Evolutionary conservation across 345 rosid species (phyloP), one percentile per base, ranked within the genome.

Genomic region (Gossypium arboreum): DNA sequence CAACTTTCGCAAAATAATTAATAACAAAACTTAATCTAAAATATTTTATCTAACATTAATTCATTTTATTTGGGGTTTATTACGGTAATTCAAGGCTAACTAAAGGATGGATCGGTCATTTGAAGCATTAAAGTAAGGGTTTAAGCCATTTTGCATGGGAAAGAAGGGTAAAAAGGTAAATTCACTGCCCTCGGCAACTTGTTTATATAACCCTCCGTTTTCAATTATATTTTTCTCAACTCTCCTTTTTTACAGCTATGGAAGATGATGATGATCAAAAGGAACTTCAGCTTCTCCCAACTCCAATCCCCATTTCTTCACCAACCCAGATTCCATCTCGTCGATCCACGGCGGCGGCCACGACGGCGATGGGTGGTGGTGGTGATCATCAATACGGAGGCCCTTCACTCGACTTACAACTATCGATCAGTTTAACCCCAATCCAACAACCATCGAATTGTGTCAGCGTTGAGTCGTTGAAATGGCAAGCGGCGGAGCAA

Each of bases 401-500:
- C 72, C 90, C 97, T 29, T 86, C 95, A 39, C 84, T 93, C 0
- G 99, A 95, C 92, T 78, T 93, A 52, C 94, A 95, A 61, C 86
- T 95, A 41, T 93, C 99, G 10, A 95, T 95, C 77, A 95, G 91
- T 55, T 83, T 94, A 2, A 81, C 83, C 79, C 87, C 97, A 13
- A 82, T 89, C 75, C 82, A 81, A 72, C 75, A 79, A 17, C 74
- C 76, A 1, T 20, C 85, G 1, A 77, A 72, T 73, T 58, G 78
- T 15, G 81, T 63, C 39, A 71, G 86, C 61, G 85, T 91, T 2
- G 91, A 89, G 78, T 86, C 92, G 6, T 12, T 95, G 82, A 95
- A 91, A 78, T 93, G 96, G 99, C 92, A 93, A 80, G 91, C 99
- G 60, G 91, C 92, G 12, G 99, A 95, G 89, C 96, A 90, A 71